These are phyloP conservation scores for Cutaneotrichosporon cyanovorans DNA, from an alignment of 1,284 basidiomycete species.

Conservation along the genomic window DNA sequence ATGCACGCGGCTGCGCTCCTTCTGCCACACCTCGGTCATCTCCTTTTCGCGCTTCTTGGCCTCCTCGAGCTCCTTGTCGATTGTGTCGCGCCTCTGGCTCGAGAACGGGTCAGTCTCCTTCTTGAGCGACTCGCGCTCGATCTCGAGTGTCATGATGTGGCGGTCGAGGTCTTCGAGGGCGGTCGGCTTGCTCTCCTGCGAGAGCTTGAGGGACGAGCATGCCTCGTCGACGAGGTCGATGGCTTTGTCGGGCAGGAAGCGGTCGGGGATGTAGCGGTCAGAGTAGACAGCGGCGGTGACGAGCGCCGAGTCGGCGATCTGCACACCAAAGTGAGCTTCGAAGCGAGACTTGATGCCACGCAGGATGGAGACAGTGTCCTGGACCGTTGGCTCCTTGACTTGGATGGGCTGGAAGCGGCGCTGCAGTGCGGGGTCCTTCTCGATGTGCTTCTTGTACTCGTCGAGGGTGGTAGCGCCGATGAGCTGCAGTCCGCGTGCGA, in stretches of 20 bases:
- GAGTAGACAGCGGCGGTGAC: conserved; percentile 77
- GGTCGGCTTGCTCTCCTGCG: conserved; percentile 85
- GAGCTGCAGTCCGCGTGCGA: conserved; percentile 75
- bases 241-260: conserved; percentile 82
- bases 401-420: conserved; percentile 80
- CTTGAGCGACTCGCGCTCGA: conserved; percentile 82
- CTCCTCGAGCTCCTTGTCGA: conserved; percentile 56
- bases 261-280: conserved; percentile 74
- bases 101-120: conserved; percentile 80
- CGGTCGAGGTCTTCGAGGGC: conserved; percentile 74
- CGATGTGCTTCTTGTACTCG: conserved; percentile 85
- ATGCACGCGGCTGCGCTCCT: conserved; percentile 67
- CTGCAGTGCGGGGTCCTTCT: conserved; percentile 84
- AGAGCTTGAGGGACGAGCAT: conserved; percentile 74
- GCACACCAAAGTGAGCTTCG: conserved; percentile 84
- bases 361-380: conserved; percentile 79
- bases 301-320: conserved; percentile 76
- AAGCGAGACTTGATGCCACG: conserved; percentile 77
- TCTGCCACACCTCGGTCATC: conserved; percentile 64
- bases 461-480: conserved; percentile 84
- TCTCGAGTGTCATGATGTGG: conserved; percentile 76
- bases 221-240: conserved; percentile 82
- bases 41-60: conserved; percentile 71
- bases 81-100: conserved; percentile 59
- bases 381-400: conserved; percentile 79